phyloP scores from a whole-genome alignment of 1,139 yeast genomes.

The Sugiyamaella pinicola region DNA sequence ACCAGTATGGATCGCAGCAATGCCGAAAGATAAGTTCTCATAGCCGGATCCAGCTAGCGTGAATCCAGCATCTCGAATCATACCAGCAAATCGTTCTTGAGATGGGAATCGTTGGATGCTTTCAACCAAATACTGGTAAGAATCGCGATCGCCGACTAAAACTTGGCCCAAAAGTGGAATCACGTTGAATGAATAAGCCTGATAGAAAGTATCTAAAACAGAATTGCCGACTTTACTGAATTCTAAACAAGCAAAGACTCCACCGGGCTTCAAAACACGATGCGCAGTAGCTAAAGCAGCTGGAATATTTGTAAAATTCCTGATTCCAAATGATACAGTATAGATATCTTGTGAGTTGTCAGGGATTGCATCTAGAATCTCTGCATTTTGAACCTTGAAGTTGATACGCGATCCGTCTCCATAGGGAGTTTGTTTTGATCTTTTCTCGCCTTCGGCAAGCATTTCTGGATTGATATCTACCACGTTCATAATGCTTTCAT shows the following conservation, averaged over 20 bases:
- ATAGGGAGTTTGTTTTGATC: constrained; percentile 56
- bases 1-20: constrained; percentile 95
- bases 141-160: constrained; percentile 90
- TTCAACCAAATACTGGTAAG: constrained; percentile 94
- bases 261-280: constrained; percentile 97
- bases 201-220: constrained; percentile 71
- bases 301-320: constrained; percentile 93
- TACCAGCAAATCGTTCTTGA: constrained; percentile 84
- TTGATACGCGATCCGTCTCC: constrained; percentile 60
- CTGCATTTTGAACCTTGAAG: constrained; percentile 92
- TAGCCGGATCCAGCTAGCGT: constrained; percentile 87
- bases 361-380: constrained; percentile 76
- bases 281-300: constrained; percentile 92
- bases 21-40: constrained; percentile 94
- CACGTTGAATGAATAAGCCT: constrained; percentile 83
- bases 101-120: constrained; percentile 88
- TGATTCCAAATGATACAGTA: constrained; percentile 95
- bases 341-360: constrained; percentile 91
- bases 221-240: constrained; percentile 89
- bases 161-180: constrained; percentile 96
- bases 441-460: constrained; percentile 86
- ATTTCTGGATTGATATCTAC: constrained; percentile 96
- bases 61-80: constrained; percentile 96
- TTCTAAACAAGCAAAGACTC: constrained; percentile 94
- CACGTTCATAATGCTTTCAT: constrained; percentile 76